Evolutionary conservation across 2,329 filamentous ascomycete genomes (phyloP).

Genomic region (Aphanocladium album): DNA sequence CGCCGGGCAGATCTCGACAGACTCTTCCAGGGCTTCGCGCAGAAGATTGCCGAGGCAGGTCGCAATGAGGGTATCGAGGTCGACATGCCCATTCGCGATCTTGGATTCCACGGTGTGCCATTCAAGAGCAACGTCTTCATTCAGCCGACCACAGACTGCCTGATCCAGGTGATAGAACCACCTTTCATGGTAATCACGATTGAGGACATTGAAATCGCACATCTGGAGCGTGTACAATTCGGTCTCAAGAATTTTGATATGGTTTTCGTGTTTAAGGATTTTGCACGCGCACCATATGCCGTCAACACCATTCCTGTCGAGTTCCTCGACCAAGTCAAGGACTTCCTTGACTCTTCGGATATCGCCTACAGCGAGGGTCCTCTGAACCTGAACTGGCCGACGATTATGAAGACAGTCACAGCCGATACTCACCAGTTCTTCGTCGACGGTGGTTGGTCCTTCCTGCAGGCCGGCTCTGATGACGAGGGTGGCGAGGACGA

Average conservation of each 20-base stretch:
- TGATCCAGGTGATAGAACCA: constrained; percentile 94
- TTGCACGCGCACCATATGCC: constrained; percentile 81
- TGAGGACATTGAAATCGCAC: constrained; percentile 92
- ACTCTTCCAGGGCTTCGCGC: constrained; percentile 91
- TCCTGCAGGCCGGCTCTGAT: constrained; percentile 83
- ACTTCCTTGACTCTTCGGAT: constrained; percentile 94
- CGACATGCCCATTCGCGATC: constrained; percentile 93
- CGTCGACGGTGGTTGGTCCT: constrained; percentile 89
- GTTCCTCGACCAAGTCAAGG: constrained; percentile 89
- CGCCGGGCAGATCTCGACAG: constrained; percentile 89
- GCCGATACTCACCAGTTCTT: constrained; percentile 95
- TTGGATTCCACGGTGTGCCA: constrained; percentile 95
- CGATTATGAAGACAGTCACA: constrained; percentile 98
- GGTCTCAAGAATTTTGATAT: constrained; percentile 98
- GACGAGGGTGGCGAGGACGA: constrained; percentile 72
- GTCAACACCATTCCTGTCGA: constrained; percentile 99
- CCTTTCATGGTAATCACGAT: constrained; percentile 95
- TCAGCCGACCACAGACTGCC: constrained; percentile 91
- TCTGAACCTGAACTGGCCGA: constrained; percentile 96
- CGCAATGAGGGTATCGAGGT: constrained; percentile 88
- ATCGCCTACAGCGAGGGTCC: constrained; percentile 93
- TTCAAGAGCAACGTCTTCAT: constrained; percentile 94
- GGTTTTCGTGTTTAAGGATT: constrained; percentile 98
- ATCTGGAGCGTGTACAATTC: constrained; percentile 93
- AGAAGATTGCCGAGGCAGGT: constrained; percentile 95